Percentiles rank a stretch among this genome's conserved stretches.
These are phyloP conservation scores for Flaveria linearis DNA, from an alignment of 129 eudicot genomes.

Conservation along the genomic window DNA sequence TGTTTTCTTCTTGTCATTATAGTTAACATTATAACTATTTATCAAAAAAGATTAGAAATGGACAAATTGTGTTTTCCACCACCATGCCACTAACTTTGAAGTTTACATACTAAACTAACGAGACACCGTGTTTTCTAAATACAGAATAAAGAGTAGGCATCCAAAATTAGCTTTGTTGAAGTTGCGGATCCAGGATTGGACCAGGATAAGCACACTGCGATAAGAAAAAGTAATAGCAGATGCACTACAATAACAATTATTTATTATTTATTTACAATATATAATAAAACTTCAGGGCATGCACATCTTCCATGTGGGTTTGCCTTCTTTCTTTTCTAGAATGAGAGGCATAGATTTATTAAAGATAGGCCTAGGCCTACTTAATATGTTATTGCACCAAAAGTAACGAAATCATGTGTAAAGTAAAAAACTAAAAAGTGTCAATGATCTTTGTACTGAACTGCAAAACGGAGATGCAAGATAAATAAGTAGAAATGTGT, in stretches of 20 bases:
- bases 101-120: background rate
- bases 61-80: background rate
- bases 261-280: background rate
- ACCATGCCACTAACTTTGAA: background rate
- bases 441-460: background rate
- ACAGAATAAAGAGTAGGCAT: background rate
- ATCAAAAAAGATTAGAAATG: background rate
- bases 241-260: background rate
- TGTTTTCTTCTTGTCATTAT: background rate
- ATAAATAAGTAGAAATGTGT: constrained; percentile 21
- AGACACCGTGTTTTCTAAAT: background rate
- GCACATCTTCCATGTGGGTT: background rate
- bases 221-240: background rate
- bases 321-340: background rate
- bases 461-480: background rate
- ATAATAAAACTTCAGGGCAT: background rate
- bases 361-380: background rate
- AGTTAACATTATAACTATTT: background rate
- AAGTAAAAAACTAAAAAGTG: background rate
- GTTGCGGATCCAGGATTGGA: background rate
- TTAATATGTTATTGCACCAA: background rate
- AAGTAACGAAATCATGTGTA: background rate
- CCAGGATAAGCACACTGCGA: background rate
- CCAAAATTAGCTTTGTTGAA: background rate
- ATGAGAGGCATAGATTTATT: background rate